phyloP scores from a whole-genome alignment of 768 basidiomycete species.

The Podaxis pistillaris region DNA sequence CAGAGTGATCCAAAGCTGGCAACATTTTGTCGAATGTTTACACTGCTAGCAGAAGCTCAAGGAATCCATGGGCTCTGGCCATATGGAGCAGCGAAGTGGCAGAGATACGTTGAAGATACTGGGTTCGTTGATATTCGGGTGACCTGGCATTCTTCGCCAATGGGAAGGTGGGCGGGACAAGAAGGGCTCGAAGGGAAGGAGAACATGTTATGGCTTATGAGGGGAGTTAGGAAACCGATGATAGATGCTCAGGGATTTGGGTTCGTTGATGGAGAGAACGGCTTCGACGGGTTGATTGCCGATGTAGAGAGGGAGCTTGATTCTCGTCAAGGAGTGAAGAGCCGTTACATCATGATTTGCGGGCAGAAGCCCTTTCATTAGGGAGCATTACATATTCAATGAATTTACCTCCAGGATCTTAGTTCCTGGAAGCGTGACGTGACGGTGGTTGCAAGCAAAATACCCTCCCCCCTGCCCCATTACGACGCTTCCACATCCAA shows the following conservation, averaged over 20 bases:
- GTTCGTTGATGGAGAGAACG: background rate
- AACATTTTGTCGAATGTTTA: background rate
- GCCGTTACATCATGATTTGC: background rate
- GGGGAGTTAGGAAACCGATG: background rate
- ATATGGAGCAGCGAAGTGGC: background rate
- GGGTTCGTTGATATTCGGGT: background rate
- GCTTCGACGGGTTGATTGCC: background rate
- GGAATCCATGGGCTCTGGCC: background rate
- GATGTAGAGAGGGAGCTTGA: background rate
- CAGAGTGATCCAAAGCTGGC: background rate
- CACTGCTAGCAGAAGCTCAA: background rate
- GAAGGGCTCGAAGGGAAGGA: conserved; percentile 1
- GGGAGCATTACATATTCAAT: no score
- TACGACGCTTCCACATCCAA: no score
- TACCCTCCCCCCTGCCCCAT: no score
- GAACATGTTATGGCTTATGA: background rate
- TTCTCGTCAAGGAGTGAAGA: background rate
- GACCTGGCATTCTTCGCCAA: background rate
- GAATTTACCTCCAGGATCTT: no score
- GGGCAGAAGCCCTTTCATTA: background rate
- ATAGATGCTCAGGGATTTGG: background rate
- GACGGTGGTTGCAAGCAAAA: no score
- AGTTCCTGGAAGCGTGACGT: no score
- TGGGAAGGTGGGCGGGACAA: background rate
- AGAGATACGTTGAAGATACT: background rate